Base-by-base conservation (phyloP, 306 rosid species). In the Ochetophila trinervis region DNA sequence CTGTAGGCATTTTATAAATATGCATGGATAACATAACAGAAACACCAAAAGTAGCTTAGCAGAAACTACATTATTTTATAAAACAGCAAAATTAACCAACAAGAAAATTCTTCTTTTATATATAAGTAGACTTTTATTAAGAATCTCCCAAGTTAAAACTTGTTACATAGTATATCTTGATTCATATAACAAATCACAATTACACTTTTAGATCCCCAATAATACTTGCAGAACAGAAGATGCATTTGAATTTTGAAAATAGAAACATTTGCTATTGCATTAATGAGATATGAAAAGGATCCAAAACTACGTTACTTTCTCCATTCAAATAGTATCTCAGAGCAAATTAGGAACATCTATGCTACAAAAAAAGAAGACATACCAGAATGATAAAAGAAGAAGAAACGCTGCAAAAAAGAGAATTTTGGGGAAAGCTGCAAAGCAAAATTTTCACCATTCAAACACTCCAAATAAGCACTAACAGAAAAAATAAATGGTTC, bases 371-470 rank as follows among this genome's bases (percentile, higher is more conserved):
- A 69, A 67, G 44, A 74, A 59, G 49, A 78, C 95, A 74, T 86
- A 91, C 99, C 99, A 93, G 90, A 90, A 93, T 37, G 99, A 93
- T 54, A 93, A 76, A 75, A 93, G 96, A 63, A 93, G 96, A 84
- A 93, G 97, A 88, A 93, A 93, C 60, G 89, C 93, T 40, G 99
- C 96, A 81, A 90, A 81, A 78, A 90, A 70, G 65, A 88, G 80
- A 76, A 93, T 84, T 81, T 87, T 81, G 55, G 99, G 97, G 80
- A 90, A 75, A 30, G 97, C 99, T 93, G 99, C 99, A 83, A 78
- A 77, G 68, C 51, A 79, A 82, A 64, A 42, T n/a, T 40, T 66
- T 65, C 72, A 72, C 48, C 44, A 23, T 53, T 77, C 65, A 85
- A 77, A 70, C n/a, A 58, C 62, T 74, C 65, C 67, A 62, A 58